Evolutionary conservation across 352 stramenopile genomes (phyloP), one percentile per base, ranked within the genome.

Genomic region (Globisporangium viniferum): DNA sequence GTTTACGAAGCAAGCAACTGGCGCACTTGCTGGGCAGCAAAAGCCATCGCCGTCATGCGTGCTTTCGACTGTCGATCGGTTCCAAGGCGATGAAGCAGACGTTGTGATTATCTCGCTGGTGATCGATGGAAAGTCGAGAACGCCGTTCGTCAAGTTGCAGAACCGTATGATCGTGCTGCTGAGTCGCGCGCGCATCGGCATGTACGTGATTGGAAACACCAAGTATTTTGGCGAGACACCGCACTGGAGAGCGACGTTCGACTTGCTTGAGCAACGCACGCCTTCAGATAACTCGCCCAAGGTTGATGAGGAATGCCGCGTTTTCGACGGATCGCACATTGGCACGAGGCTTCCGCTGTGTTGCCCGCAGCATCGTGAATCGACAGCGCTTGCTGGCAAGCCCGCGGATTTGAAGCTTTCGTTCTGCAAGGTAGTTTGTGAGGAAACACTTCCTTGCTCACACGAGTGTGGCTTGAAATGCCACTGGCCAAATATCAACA

Each of bases 161-260:
- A 97, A 97, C 61, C 79, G 89, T 2, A 96, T 97, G 86, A 94
- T 97, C 63, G 91, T 97, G 8, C 70, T 97, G 24, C 71, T 97
- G 31, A 95, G 86, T 74, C 86, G 91, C 63, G 89, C 91, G 54
- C 77, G 91, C 2, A 74, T 97, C 33, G 91, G 87, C 5, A 92
- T 94, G 75, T 97, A 91, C 60, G 82, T 97, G 18, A 62, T 97
- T 2, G 88, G 84, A 0, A 97, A 97, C 66, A 77, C 79, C 2
- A 76, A 83, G 41, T 97, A 96, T 72, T 97, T 97, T 62, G 77
- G 79, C 5, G 79, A 86, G 66, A 85, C 79, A 24, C 36, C 68
- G 10, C 88, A 97, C 62, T 96, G 88, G 91, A 78, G 87, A n/a
- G 76, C 79, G 14, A 94, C 89, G 3, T 76, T 97, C 2, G 67